phyloP scores from a whole-genome alignment of 2,329 filamentous ascomycete genomes.

The Pseudogymnoascus pannorum region DNA sequence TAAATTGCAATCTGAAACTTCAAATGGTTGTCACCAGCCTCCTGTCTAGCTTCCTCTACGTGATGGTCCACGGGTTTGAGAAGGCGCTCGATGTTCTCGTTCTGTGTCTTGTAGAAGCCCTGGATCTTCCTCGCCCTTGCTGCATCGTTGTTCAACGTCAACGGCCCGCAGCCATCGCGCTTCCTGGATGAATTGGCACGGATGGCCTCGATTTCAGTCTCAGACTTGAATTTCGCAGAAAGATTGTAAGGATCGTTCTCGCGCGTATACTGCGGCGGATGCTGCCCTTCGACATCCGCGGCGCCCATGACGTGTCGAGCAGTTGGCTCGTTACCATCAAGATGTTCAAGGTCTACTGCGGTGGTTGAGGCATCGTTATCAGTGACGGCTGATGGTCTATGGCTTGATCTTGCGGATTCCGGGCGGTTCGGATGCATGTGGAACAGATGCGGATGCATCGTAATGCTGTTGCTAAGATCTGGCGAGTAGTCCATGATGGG shows the following conservation, averaged over 20 bases:
- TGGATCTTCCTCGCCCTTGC: slow-evolving; percentile 46
- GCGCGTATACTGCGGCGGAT: slow-evolving; percentile 23
- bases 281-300: slow-evolving; percentile 37
- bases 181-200: slow-evolving; percentile 75
- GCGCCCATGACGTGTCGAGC: slow-evolving; percentile 21
- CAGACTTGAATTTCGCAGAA: slow-evolving; percentile 67
- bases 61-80: slow-evolving; percentile 93
- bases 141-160: slow-evolving; percentile 29
- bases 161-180: slow-evolving; percentile 44
- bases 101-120: slow-evolving; percentile 83
- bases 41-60: slow-evolving; percentile 65
- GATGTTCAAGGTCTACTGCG: slow-evolving; percentile 31
- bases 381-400: slow-evolving; percentile 19
- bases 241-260: slow-evolving; percentile 79
- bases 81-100: slow-evolving; percentile 86
- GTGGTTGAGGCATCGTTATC: slow-evolving; percentile 34
- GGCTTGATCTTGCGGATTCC: slow-evolving; percentile 19
- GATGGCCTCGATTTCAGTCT: slow-evolving; percentile 68
- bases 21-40: slow-evolving; percentile 73
- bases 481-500: slow-evolving; percentile 4
- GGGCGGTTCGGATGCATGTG: slow-evolving; percentile 24
- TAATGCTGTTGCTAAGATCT: slow-evolving; percentile 26
- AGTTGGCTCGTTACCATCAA: slow-evolving; percentile 25
- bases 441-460: slow-evolving; percentile 27
- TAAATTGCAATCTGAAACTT: slow-evolving; percentile 61